Percentiles rank a stretch among this genome's conserved stretches.
Conservation (phyloP, 2,329 filamentous ascomycete genomes). For the Sclerotinia borealis region DNA sequence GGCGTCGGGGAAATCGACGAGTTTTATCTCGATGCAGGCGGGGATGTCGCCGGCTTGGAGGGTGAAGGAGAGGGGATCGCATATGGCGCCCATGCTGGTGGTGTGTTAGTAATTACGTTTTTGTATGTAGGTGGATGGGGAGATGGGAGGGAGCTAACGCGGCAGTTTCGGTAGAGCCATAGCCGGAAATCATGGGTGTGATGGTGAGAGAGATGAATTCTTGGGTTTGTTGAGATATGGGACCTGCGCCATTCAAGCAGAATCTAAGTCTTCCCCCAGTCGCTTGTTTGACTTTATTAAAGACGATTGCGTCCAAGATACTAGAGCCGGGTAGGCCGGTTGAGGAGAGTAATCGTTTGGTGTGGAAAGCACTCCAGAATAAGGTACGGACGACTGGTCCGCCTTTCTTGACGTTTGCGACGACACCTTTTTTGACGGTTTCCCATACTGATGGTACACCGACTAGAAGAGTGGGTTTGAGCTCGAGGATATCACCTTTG, state of each 20-base stretch:
- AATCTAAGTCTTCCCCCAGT: slow-evolving; percentile 84
- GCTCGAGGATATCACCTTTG: slow-evolving; percentile 87
- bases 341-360: slow-evolving; percentile 39
- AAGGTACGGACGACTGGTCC: slow-evolving; percentile 62
- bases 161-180: slow-evolving; percentile 87
- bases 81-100: slow-evolving; percentile 68
- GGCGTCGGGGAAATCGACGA: slow-evolving; percentile 81
- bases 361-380: slow-evolving; percentile 61
- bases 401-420: slow-evolving; percentile 58
- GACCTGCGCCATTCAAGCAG: slow-evolving; percentile 87
- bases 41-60: slow-evolving; percentile 68
- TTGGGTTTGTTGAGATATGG: slow-evolving; percentile 78
- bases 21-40: slow-evolving; percentile 74
- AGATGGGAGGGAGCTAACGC: slow-evolving; percentile 46
- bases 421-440: slow-evolving; percentile 90
- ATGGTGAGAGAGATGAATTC: slow-evolving; percentile 85
- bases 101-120: slow-evolving; percentile 40
- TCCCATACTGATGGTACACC: slow-evolving; percentile 98
- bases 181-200: slow-evolving; percentile 87
- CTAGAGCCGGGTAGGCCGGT: slow-evolving; percentile 56
- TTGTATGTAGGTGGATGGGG: no score
- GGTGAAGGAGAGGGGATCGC: slow-evolving; percentile 77
- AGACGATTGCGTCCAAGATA: slow-evolving; percentile 74
- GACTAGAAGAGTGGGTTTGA: slow-evolving; percentile 82
- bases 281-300: slow-evolving; percentile 81